A percentile compares a stretch with the other conserved stretches of the same genome.
Evolutionary conservation across 148 eudicot genomes (phyloP).

Genomic region (Camellia sinensis): DNA sequence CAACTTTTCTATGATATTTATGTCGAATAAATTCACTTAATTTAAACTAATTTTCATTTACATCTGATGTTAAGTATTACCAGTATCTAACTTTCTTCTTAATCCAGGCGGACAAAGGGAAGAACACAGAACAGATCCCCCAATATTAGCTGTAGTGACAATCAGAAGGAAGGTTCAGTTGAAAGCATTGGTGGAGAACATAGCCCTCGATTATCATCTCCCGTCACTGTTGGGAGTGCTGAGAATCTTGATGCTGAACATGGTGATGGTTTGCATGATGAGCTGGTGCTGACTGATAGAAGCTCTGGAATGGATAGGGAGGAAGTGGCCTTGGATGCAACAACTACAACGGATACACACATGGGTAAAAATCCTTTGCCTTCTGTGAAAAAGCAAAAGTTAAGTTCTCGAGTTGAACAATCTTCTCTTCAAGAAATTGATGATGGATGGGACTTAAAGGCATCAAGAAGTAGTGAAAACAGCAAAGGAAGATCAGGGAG

Average conservation of each 20-base stretch:
- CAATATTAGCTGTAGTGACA: conserved; percentile 37
- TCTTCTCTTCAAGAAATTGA: conserved; percentile 39
- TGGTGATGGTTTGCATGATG: conserved; percentile 34
- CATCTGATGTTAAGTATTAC: background rate
- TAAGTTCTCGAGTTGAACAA: conserved; percentile 46
- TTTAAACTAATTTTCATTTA: background rate
- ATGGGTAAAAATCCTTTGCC: conserved; percentile 34
- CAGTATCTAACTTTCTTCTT: conserved; percentile 4
- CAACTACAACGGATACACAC: conserved; percentile 14
- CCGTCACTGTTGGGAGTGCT: conserved; percentile 30
- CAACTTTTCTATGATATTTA: background rate
- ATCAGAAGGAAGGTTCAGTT: conserved; percentile 51
- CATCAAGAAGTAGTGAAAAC: conserved; percentile 68
- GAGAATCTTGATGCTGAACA: conserved; percentile 42
- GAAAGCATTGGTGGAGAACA: conserved; percentile 42
- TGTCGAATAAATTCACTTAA: background rate
- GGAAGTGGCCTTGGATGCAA: conserved; percentile 26
- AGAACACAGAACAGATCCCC: conserved; percentile 49
- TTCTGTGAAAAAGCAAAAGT: conserved; percentile 38
- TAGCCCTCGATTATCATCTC: conserved; percentile 21
- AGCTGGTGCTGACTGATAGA: conserved; percentile 28
- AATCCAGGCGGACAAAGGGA: conserved; percentile 49
- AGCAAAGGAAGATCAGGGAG: conserved; percentile 31
- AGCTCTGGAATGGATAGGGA: conserved; percentile 39
- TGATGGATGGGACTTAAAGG: conserved; percentile 47